Percentiles rank a stretch among this genome's conserved stretches.
phyloP scores from a whole-genome alignment of 2,329 filamentous ascomycete genomes.

The Xylariales sp. region DNA sequence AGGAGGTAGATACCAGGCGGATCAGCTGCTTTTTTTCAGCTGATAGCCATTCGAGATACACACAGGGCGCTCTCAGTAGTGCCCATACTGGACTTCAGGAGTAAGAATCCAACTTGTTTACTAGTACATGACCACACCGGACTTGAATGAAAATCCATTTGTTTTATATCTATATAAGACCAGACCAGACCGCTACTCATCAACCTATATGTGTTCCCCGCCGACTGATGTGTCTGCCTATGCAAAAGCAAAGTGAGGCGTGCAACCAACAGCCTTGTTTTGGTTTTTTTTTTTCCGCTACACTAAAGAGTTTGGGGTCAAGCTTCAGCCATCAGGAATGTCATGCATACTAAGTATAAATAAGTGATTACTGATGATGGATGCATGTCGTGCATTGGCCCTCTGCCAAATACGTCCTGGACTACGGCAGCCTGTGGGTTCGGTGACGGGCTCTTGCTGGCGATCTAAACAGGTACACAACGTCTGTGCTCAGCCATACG shows the following conservation, averaged over 20 bases:
- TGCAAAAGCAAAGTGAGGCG: too few species aligned
- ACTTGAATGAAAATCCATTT: too few species aligned
- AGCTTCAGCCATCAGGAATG: background rate
- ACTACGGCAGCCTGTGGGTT: background rate
- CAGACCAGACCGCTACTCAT: background rate
- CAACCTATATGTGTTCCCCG: background rate
- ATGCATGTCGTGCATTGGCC: conserved; percentile 22
- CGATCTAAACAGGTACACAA: background rate
- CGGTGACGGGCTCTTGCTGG: background rate
- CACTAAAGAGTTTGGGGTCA: background rate
- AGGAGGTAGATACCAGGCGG: conserved; percentile 19
- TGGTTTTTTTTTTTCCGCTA: too few species aligned
- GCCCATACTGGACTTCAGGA: background rate
- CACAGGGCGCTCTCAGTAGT: conserved; percentile 8
- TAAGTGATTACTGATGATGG: background rate
- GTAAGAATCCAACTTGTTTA: background rate
- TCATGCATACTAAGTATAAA: conserved; percentile 1
- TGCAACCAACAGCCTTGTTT: too few species aligned
- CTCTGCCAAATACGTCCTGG: background rate
- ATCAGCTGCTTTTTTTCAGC: conserved; percentile 19
- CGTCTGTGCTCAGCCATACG: background rate
- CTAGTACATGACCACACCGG: too few species aligned
- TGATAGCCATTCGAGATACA: conserved; percentile 21
- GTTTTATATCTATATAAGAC: too few species aligned
- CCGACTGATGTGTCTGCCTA: too few species aligned